Conservation (phyloP, 495 filamentous ascomycete species). For the Penicillium argentinense region DNA sequence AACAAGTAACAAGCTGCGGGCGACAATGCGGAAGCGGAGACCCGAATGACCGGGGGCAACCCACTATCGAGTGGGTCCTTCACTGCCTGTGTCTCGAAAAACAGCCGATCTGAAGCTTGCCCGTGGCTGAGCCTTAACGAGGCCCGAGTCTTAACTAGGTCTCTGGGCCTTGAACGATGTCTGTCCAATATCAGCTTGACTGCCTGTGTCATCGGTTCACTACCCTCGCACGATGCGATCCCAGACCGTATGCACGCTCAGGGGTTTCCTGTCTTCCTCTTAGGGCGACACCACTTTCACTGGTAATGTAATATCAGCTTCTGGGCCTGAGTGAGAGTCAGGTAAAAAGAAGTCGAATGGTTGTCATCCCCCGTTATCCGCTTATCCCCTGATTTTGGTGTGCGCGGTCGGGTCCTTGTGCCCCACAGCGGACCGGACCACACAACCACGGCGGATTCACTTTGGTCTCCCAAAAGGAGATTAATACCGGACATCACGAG, state of each 20-base stretch:
- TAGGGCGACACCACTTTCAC: slow-evolving; percentile 18
- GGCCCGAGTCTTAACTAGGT: slow-evolving; percentile 15
- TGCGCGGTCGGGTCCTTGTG: slow-evolving; percentile 5
- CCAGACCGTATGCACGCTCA: slow-evolving; percentile 21
- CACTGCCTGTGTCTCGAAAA: slow-evolving; percentile 11
- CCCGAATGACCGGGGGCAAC: too few relatives aligned
- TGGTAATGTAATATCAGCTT: slow-evolving; percentile 16
- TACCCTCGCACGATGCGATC: slow-evolving; percentile 20
- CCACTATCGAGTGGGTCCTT: too few relatives aligned
- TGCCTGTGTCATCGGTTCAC: slow-evolving; percentile 18
- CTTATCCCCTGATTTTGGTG: slow-evolving; percentile 17
- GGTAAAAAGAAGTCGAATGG: slow-evolving; percentile 15
- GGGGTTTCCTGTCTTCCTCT: slow-evolving; percentile 20
- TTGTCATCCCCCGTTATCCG: slow-evolving; percentile 10
- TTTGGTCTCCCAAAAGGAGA: slow-evolving; percentile 13
- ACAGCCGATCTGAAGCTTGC: slow-evolving; percentile 3
- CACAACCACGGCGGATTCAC: slow-evolving; percentile 17
- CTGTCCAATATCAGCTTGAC: slow-evolving; percentile 16
- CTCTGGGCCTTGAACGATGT: slow-evolving; percentile 19
- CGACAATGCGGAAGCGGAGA: too few relatives aligned
- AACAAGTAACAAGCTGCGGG: too few relatives aligned
- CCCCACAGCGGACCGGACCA: slow-evolving; percentile 3
- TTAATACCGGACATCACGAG: slow-evolving; percentile 16
- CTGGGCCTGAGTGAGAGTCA: slow-evolving; percentile 14
- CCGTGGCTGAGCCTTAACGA: slow-evolving; percentile 17